Evolutionary conservation across 164 flowering plant species (phyloP), one percentile per base, ranked within the genome.

Genomic region (Echeveria elegans): DNA sequence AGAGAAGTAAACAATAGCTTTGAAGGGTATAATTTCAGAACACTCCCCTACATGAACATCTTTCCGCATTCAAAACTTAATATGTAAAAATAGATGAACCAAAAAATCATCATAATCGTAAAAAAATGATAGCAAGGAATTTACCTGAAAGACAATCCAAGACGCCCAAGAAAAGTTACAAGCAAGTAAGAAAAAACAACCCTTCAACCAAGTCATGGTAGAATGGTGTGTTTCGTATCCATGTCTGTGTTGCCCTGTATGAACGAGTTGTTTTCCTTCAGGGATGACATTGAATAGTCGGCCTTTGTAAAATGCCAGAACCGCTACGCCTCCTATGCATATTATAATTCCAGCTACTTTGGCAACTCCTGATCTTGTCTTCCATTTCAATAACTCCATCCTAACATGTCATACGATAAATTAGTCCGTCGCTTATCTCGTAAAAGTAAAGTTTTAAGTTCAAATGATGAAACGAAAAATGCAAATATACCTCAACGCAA

Each of bases 121-220:
- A n/a, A 28, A 58, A 58, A 11, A 40, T 14, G 15, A 43, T 43
- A 18, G 29, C 12, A 18, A n/a, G n/a, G n/a, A 43, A 38, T 11
- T 2, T 74, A 89, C 96, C 90, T 87, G 93, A n/a, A 86, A 67
- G 0, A 89, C 87, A 28, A 89, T 73, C 96, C 96, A 87, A 14
- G 82, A 28, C 41, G 78, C 87, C 88, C 89, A 87, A 5, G 67
- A 65, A 12, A 50, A 45, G 73, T 77, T 81, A 75, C 85, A 69
- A 43, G 18, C 47, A 11, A 43, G 47, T 43, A 43, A 43, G 47
- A 43, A 43, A 15, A 43, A 43, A 18, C 79, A 78, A 56, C 93
- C 96, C 72, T 81, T 81, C 6, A 89, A 74, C 96, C 96, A 85
- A 0, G 75, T 77, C 16, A 26, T 31, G 38, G 63, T 45, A 8